phyloP scores from a whole-genome alignment of 306 rosid genomes.

The Cucumis cinereus region DNA sequence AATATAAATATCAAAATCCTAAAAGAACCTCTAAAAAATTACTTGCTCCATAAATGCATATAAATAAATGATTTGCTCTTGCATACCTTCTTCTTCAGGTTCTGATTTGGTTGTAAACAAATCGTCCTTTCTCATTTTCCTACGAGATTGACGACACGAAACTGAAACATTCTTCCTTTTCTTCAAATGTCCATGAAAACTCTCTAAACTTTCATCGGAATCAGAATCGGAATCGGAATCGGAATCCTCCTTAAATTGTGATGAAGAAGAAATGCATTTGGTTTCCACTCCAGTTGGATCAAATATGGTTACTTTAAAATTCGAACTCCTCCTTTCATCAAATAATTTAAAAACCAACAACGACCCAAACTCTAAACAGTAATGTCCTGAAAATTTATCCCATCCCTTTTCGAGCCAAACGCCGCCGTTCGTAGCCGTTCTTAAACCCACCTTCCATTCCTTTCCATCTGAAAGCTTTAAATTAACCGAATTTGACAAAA shows the following conservation, averaged over 20 bases:
- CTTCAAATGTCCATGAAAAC: background rate
- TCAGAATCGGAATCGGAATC: background rate
- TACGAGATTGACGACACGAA: background rate
- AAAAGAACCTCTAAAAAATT: too few species aligned
- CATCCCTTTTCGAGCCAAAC: slow-evolving; percentile 7
- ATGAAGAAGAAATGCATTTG: background rate
- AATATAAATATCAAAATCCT: too few species aligned
- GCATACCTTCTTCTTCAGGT: background rate
- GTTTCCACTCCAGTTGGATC: background rate
- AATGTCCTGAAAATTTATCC: background rate
- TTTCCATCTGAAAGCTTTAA: slow-evolving; percentile 4
- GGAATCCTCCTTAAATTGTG: background rate
- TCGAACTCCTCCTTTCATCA: background rate
- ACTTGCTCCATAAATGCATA: too few species aligned
- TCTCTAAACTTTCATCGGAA: background rate
- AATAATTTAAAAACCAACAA: background rate
- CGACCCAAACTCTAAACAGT: background rate
- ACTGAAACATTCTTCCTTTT: background rate
- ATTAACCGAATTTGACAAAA: background rate
- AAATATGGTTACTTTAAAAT: background rate
- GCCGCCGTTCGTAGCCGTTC: background rate
- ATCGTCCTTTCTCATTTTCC: background rate
- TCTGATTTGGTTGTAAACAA: background rate
- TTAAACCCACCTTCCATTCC: slow-evolving; percentile 4
- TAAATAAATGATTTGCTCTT: too few species aligned